Evolutionary conservation across 2,329 filamentous ascomycete genomes (phyloP).

Genomic region (Claviceps spartinae): DNA sequence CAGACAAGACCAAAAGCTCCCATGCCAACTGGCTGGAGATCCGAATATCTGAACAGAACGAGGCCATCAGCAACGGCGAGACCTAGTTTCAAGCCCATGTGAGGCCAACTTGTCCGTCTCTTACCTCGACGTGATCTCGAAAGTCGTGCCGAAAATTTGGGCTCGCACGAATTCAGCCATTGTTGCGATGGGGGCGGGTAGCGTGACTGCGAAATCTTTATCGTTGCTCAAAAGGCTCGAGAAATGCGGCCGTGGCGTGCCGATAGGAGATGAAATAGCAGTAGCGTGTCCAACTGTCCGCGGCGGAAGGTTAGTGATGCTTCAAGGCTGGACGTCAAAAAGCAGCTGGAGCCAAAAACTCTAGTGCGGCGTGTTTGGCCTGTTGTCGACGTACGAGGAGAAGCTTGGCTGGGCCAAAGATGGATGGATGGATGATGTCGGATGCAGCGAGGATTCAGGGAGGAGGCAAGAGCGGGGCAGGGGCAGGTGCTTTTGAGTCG

Average conservation of each 20-base stretch:
- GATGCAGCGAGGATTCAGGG: neutral
- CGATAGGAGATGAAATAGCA: neutral
- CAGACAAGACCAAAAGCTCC: constrained; percentile 96
- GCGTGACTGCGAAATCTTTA: no score
- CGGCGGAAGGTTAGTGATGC: neutral
- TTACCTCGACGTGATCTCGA: constrained; percentile 98
- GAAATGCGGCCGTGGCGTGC: neutral
- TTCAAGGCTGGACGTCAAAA: neutral
- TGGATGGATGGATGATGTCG: no score
- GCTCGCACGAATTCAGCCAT: constrained; percentile 99
- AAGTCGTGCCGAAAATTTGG: constrained; percentile 98
- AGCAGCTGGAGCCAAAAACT: neutral
- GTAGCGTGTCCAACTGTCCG: neutral
- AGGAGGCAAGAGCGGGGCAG: constrained; percentile 4
- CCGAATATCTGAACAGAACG: constrained; percentile 60
- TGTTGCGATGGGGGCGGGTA: constrained; percentile 8
- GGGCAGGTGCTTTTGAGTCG: neutral
- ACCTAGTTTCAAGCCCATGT: neutral
- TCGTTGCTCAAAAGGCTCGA: no score
- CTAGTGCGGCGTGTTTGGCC: neutral
- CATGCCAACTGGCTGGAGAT: constrained; percentile 97
- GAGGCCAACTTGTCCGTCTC: neutral
- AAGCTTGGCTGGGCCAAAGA: neutral
- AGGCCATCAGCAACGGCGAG: neutral
- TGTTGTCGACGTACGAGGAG: neutral